Percentiles rank a stretch among this genome's conserved stretches.
phyloP scores from a whole-genome alignment of 208 protist genomes.

The Acanthamoeba lenticulata region DNA sequence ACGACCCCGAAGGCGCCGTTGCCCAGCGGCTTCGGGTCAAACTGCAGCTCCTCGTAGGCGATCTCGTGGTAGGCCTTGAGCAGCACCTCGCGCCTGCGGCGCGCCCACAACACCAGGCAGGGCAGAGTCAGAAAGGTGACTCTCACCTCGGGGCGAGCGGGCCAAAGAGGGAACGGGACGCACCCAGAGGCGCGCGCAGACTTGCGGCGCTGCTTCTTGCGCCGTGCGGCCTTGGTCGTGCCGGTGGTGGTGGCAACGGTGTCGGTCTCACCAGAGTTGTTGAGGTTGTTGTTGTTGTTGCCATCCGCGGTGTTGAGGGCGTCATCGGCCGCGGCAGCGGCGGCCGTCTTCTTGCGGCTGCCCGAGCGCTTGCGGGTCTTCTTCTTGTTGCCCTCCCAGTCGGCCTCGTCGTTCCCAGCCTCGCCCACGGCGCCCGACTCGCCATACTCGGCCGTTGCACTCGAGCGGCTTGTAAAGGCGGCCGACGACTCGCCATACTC shows the following conservation, averaged over 20 bases:
- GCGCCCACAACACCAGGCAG: neutral
- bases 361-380: neutral
- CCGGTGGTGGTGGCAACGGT: too few relatives aligned
- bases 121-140: neutral
- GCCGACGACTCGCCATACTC: too few relatives aligned
- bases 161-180: too few relatives aligned
- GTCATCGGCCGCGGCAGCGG: neutral
- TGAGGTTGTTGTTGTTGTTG: too few relatives aligned
- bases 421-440: neutral
- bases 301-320: neutral
- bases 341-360: neutral
- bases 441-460: too few relatives aligned
- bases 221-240: too few relatives aligned
- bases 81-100: neutral
- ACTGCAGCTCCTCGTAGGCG: constrained; percentile 40
- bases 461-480: too few relatives aligned
- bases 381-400: neutral
- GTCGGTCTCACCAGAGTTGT: too few relatives aligned
- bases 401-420: neutral
- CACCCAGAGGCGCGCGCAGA: neutral
- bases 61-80: constrained; percentile 56
- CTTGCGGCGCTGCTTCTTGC: too few relatives aligned
- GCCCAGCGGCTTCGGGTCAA: constrained; percentile 17
- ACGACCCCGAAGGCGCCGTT: constrained; percentile 61
- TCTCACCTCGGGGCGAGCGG: too few relatives aligned